Percentiles rank a stretch among this genome's conserved stretches.
phyloP scores from a whole-genome alignment of 805 yeast genomes.

The Candida pini region DNA sequence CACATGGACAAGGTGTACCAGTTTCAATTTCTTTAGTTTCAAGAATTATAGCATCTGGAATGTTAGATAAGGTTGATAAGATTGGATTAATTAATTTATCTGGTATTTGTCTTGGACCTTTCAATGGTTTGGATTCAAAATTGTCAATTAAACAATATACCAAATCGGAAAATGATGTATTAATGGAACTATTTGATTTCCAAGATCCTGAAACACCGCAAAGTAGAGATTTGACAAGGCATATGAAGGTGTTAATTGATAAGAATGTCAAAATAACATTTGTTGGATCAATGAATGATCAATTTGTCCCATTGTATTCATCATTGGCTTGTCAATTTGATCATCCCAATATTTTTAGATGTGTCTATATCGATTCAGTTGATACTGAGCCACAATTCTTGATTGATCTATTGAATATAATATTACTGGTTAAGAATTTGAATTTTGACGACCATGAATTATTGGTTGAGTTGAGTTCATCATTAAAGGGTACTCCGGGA shows the following conservation, averaged over 20 bases:
- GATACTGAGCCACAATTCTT: slow-evolving; percentile 36
- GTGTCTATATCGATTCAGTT: slow-evolving; percentile 63
- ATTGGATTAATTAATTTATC: slow-evolving; percentile 89
- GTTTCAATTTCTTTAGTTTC: slow-evolving; percentile 70
- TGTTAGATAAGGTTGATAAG: slow-evolving; percentile 48
- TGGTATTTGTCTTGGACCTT: slow-evolving; percentile 88
- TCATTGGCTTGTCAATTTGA: slow-evolving; percentile 69
- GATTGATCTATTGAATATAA: slow-evolving; percentile 25
- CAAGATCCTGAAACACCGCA: slow-evolving; percentile 70
- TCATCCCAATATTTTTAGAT: slow-evolving; percentile 86
- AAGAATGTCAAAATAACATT: slow-evolving; percentile 73
- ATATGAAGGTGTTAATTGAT: slow-evolving; percentile 59
- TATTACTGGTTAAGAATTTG: slow-evolving; percentile 23
- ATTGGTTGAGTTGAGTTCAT: slow-evolving; percentile 58
- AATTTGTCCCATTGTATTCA: slow-evolving; percentile 87
- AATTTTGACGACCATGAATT: slow-evolving; percentile 27
- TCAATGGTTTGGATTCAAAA: slow-evolving; percentile 78
- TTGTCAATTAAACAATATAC: slow-evolving; percentile 78
- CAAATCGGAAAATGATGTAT: slow-evolving; percentile 78
- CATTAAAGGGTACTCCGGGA: slow-evolving; percentile 76
- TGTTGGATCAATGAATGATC: slow-evolving; percentile 86
- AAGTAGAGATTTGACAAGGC: slow-evolving; percentile 61
- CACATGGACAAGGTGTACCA: slow-evolving; percentile 93
- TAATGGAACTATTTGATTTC: slow-evolving; percentile 82
- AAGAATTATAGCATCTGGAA: slow-evolving; percentile 38